Evolutionary conservation across 2,329 filamentous ascomycete genomes (phyloP).

Genomic region (Pseudodiploospora longispora): DNA sequence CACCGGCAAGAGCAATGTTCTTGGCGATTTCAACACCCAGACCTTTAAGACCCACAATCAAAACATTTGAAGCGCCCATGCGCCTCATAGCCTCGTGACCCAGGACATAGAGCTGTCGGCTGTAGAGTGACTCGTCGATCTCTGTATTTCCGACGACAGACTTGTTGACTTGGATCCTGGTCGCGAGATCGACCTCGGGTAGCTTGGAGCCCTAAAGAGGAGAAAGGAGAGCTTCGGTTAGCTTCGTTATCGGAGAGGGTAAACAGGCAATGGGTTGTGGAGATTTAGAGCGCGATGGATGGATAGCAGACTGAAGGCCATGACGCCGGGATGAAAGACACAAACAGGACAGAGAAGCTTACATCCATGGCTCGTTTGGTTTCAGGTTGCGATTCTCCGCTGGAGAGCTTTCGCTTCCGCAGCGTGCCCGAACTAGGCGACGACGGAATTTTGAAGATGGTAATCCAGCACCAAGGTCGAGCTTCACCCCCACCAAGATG

Average conservation of each 20-base stretch:
- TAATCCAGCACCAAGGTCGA: slow-evolving; percentile 27
- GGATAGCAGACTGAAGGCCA: not conserved
- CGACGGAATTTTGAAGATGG: slow-evolving; percentile 27
- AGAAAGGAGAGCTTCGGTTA: not conserved
- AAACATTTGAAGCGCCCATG: slow-evolving; percentile 92
- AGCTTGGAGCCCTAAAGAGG: slow-evolving; percentile 40
- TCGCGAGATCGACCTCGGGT: slow-evolving; percentile 53
- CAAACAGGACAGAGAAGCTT: slow-evolving; percentile 23
- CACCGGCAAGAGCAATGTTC: slow-evolving; percentile 94
- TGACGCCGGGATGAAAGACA: not conserved
- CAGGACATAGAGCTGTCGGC: slow-evolving; percentile 63
- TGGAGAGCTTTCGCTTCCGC: slow-evolving; percentile 61
- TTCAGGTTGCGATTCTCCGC: slow-evolving; percentile 48
- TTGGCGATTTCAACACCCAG: slow-evolving; percentile 97
- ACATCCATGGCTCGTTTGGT: slow-evolving; percentile 56
- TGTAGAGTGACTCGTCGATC: slow-evolving; percentile 68
- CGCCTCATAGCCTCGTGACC: slow-evolving; percentile 91
- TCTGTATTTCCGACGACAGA: slow-evolving; percentile 47
- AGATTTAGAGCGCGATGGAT: not conserved
- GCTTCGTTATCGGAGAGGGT: too few relatives aligned
- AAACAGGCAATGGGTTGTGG: not conserved
- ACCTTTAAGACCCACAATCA: slow-evolving; percentile 85
- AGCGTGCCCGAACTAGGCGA: slow-evolving; percentile 37
- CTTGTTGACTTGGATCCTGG: slow-evolving; percentile 58
- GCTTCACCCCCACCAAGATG: slow-evolving; percentile 28